Base-by-base conservation (phyloP, 192 early-diverging fungal species). In the Allomyces arbusculus region DNA sequence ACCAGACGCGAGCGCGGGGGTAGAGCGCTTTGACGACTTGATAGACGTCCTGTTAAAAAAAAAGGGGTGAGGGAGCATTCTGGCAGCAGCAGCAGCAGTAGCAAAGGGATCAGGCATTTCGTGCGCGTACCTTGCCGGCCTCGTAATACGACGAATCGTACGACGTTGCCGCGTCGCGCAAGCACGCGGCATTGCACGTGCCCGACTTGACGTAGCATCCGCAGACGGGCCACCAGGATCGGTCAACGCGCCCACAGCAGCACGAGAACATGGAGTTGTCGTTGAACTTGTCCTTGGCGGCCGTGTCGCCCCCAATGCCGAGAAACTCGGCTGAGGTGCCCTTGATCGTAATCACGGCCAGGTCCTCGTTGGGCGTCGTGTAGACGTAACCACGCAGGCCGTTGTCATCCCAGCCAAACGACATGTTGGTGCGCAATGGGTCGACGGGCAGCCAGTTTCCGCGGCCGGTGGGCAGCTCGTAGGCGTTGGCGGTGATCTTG, bases 201-300 rank as follows among this genome's bases (percentile, higher is more conserved):
- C 77, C 74, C 0, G 77, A 74, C 0, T 76, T 74, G 28, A 74
- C 71, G 66, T 85, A 83, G 75, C 95, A 97, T 69, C 82, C 81
- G 72, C 95, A 97, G 4, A 97, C 87, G 0, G 86, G 74, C 3
- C 71, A 74, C 95, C 95, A 97, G 0, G 77, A 78, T 43, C 83
- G 84, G 62, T 85, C 84, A 11, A 86, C 87, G 50, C 85, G 84
- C 10, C 85, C 95, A 75, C 95, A 97, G 75, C 95, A 97, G 76
- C 95, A 97, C 2, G 91, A 93, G 69, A 95, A 97, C 68, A 96
- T 81, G 12, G 89, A 78, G 72, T 96, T 97, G 76, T 96, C 93
- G 85, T 86, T 91, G 61, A 75, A 75, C 71, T 88, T 90, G 75
- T 91, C 89, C 24, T 80, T 79, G 4, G 78, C 75, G 9, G 82